These are phyloP conservation scores for Rehmannia glutinosa DNA, from an alignment of 257 asterid species.

Conservation along the genomic window DNA sequence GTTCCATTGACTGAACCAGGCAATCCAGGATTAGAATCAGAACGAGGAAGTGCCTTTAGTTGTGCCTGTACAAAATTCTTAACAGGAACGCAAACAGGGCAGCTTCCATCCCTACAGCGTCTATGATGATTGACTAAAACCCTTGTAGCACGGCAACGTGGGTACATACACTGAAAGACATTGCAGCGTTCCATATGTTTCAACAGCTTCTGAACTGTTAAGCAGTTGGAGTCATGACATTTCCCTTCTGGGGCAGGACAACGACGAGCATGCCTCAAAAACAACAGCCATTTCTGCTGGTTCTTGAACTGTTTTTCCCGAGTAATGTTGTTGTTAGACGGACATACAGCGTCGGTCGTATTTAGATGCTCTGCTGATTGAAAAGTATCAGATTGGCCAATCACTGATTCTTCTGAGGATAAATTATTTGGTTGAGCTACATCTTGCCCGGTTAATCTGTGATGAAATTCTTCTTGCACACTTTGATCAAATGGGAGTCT, in stretches of 20 bases:
- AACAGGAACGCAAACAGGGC: constrained; percentile 90
- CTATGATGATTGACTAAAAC: constrained; percentile 48
- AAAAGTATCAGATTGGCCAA: constrained; percentile 46
- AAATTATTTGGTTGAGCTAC: constrained; percentile 66
- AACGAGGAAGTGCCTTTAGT: constrained; percentile 39
- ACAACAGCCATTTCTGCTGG: constrained; percentile 84
- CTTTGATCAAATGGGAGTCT: constrained; percentile 36
- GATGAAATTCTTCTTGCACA: constrained; percentile 53
- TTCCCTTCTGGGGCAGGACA: constrained; percentile 84
- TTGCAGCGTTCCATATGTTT: constrained; percentile 65
- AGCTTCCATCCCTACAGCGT: constrained; percentile 52
- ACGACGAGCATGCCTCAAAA: constrained; percentile 82
- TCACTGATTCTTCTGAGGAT: constrained; percentile 61
- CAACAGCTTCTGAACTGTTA: constrained; percentile 58
- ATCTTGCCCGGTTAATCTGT: constrained; percentile 52
- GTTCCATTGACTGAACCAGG: constrained; percentile 42
- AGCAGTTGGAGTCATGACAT: constrained; percentile 66
- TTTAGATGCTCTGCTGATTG: constrained; percentile 46
- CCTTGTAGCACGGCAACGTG: constrained; percentile 62
- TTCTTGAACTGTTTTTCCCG: constrained; percentile 60
- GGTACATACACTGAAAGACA: constrained; percentile 42
- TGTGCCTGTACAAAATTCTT: constrained; percentile 57
- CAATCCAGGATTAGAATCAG: constrained; percentile 41
- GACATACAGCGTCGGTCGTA: constrained; percentile 31
- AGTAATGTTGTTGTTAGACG: constrained; percentile 34